Percentiles rank a stretch among this genome's conserved stretches.
phyloP scores from a whole-genome alignment of 768 basidiomycete species.

The Suillus luteus region DNA sequence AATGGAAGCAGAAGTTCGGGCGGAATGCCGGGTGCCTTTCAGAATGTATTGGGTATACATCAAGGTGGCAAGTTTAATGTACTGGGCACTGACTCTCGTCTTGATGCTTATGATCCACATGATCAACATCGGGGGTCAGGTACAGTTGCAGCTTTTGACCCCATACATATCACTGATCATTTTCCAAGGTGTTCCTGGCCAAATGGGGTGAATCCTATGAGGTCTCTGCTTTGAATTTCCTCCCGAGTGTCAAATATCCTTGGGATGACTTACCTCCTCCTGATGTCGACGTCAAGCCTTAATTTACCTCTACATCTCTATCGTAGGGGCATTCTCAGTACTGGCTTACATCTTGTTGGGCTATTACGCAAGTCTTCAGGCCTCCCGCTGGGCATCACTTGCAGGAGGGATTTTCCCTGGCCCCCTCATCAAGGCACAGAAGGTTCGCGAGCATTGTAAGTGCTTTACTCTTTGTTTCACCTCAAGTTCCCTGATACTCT shows the following conservation, averaged over 20 bases:
- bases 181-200: conserved; percentile 59
- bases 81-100: conserved; percentile 55
- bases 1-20: conserved; percentile 61
- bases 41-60: conserved; percentile 66
- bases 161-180: conserved; percentile 7
- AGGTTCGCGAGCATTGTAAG: conserved; percentile 40
- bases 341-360: conserved; percentile 60
- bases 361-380: conserved; percentile 69
- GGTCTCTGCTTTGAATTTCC: conserved; percentile 18
- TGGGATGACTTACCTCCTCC: conserved; percentile 60
- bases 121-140: conserved; percentile 61
- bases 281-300: conserved; percentile 57
- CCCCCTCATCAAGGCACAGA: conserved; percentile 46
- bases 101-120: conserved; percentile 56
- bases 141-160: conserved; percentile 23
- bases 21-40: conserved; percentile 64
- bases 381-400: conserved; percentile 54
- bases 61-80: conserved; percentile 55
- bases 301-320: conserved; percentile 63
- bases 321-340: conserved; percentile 55
- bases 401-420: conserved; percentile 52
- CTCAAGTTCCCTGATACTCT: background rate
- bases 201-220: conserved; percentile 70
- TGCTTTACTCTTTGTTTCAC: conserved; percentile 2
- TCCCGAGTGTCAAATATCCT: conserved; percentile 32